Evolutionary conservation across 163 green algal genomes (phyloP), one percentile per base, ranked within the genome.

Genomic region (Chlorella variabilis): DNA sequence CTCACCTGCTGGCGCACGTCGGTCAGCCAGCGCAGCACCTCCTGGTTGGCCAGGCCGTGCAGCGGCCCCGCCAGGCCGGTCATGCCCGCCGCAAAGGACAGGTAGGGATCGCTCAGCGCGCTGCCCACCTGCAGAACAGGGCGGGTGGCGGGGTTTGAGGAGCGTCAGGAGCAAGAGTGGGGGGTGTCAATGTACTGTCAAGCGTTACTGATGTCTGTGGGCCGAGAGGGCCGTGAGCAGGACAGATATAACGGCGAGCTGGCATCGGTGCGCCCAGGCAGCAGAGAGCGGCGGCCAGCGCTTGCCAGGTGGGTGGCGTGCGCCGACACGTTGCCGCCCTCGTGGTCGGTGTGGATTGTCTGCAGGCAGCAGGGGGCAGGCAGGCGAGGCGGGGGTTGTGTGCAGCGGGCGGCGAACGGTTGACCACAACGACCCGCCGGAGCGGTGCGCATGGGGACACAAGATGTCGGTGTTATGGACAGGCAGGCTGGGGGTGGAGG

Each of bases 21-120:
- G 56, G 81, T 71, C 18, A 93, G 75, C 87, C 86, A 91, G 58
- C 77, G 71, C 77, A 93, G 86, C 66, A 95, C 94, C 90, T 98
- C 96, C 91, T 99, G 97, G 89, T 99, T 99, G 75, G 97, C 97
- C 68, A 99, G 90, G 42, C 97, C 97, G 84, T 99, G 97, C 83
- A 99, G 89, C 0, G 97, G 97, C 3, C 97, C 97, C 3, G 97
- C 97, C 62, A 99, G 91, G 2, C 97, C 97, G 65, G 96, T 98
- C 85, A 99, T 92, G 71, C 96, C 95, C 27, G 97, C 96, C 20
- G 91, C 87, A 69, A 97, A 98, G 62, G 88, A 96, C 48, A 98
- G 90, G 93, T 99, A 99, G 21, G 97, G 96, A 88, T 99, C 97
- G 23, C 91, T 95, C 18, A 99, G 92, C 2, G 97, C 96, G 21